Conservation (phyloP, 2,329 filamentous ascomycete species). For the Cladophialophora yegresii region DNA sequence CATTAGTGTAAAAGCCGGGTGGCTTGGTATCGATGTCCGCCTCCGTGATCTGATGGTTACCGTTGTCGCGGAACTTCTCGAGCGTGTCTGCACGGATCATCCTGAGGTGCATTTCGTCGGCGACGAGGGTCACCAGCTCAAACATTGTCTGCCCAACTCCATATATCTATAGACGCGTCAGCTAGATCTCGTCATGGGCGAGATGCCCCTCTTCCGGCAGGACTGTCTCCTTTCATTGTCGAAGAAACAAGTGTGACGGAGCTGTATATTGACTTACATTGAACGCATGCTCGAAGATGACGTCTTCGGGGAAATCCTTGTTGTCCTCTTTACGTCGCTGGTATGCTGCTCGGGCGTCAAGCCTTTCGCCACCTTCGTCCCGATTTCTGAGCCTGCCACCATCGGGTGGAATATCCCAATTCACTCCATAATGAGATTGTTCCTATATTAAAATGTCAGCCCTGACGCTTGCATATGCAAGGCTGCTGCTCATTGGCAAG, state of each 20-base stretch:
- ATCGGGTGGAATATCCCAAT: slow-evolving; percentile 24
- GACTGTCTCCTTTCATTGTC: neutral
- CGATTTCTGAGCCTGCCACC: slow-evolving; percentile 15
- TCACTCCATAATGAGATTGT: slow-evolving; percentile 20
- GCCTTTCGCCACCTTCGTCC: neutral
- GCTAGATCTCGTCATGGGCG: neutral
- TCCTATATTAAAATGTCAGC: slow-evolving; percentile 15
- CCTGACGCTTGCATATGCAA: neutral
- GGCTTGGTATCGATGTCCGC: slow-evolving; percentile 12
- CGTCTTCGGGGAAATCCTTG: neutral
- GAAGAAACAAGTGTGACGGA: neutral
- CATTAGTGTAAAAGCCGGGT: slow-evolving; percentile 22
- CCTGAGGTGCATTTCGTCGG: neutral
- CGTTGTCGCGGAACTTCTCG: slow-evolving; percentile 14
- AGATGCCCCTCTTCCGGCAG: neutral
- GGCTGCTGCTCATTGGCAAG: neutral
- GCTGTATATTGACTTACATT: slow-evolving; percentile 19
- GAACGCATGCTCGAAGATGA: slow-evolving; percentile 15
- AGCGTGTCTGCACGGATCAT: slow-evolving; percentile 9
- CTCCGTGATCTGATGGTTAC: slow-evolving; percentile 24
- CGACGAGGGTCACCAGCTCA: slow-evolving; percentile 15
- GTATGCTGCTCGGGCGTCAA: neutral
- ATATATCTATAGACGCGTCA: slow-evolving; percentile 16
- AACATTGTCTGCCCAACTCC: slow-evolving; percentile 23
- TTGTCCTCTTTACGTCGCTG: neutral